These are phyloP conservation scores for Datisca glomerata DNA, from an alignment of 306 rosid genomes.

Conservation along the genomic window DNA sequence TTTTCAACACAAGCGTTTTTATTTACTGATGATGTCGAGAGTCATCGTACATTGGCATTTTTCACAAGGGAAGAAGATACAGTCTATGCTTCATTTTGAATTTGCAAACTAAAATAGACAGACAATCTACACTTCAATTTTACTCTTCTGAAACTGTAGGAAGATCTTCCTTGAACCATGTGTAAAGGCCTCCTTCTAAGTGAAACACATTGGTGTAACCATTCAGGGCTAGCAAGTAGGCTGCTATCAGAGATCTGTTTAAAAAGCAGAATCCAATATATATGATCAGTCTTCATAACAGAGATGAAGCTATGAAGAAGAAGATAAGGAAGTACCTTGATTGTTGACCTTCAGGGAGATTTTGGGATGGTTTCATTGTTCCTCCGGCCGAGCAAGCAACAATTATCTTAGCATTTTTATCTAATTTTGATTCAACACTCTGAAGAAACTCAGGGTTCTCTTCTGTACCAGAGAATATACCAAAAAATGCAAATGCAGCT, in stretches of 20 bases:
- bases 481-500: conserved; percentile 96
- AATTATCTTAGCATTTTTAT: conserved; percentile 67
- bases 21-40: too few relatives aligned
- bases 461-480: conserved; percentile 92
- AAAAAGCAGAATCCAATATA: too few relatives aligned
- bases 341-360: conserved; percentile 92
- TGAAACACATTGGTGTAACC: conserved; percentile 82
- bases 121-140: not conserved
- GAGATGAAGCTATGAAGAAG: not conserved
- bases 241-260: conserved; percentile 88
- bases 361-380: conserved; percentile 87
- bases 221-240: conserved; percentile 83
- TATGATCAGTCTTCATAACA: too few relatives aligned
- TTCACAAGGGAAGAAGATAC: not conserved
- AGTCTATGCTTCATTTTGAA: not conserved
- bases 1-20: too few relatives aligned
- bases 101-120: not conserved
- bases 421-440: conserved; percentile 69
- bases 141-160: conserved; percentile 49
- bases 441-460: conserved; percentile 86
- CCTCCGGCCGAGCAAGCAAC: conserved; percentile 92
- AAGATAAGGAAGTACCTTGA: conserved; percentile 41
- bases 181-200: conserved; percentile 85
- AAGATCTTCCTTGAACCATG: conserved; percentile 70
- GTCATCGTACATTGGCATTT: too few relatives aligned